Evolutionary conservation across 2,329 filamentous ascomycete genomes (phyloP).

Genomic region (Leptographium lundbergii): DNA sequence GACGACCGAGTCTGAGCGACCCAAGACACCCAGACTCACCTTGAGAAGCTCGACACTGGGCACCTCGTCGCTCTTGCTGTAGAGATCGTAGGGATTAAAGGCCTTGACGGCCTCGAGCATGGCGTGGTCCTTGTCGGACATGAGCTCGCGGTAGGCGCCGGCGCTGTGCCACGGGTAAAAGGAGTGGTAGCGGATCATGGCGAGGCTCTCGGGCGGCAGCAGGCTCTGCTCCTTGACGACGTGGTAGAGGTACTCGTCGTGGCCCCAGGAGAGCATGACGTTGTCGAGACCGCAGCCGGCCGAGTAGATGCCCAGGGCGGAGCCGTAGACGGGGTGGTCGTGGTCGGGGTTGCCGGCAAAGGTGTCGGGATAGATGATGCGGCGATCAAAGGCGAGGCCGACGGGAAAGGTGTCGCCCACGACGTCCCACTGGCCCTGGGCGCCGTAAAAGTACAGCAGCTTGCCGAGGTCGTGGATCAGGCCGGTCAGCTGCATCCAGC

Average conservation of each 20-base stretch:
- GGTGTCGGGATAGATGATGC: constrained; percentile 70
- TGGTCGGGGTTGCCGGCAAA: constrained; percentile 68
- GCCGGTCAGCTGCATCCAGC: constrained; percentile 71
- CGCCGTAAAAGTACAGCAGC: constrained; percentile 67
- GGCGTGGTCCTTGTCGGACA: constrained; percentile 67
- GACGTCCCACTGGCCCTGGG: constrained; percentile 86
- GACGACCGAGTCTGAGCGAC: neutral
- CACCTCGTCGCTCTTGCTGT: constrained; percentile 79
- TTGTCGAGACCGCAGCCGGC: constrained; percentile 74
- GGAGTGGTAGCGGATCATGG: constrained; percentile 87
- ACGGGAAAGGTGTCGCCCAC: constrained; percentile 79
- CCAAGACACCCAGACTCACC: constrained; percentile 23
- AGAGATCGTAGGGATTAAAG: constrained; percentile 86
- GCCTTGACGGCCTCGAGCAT: constrained; percentile 73
- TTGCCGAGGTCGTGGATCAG: constrained; percentile 73
- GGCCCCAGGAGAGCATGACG: constrained; percentile 82
- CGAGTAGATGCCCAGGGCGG: constrained; percentile 67
- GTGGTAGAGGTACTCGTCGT: constrained; percentile 80
- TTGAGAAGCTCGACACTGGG: constrained; percentile 68
- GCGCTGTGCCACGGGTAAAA: constrained; percentile 88
- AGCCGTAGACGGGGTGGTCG: constrained; percentile 57
- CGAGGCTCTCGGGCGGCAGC: constrained; percentile 68
- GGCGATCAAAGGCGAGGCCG: constrained; percentile 56
- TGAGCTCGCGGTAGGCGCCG: constrained; percentile 69
- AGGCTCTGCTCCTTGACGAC: constrained; percentile 72